phyloP scores from a whole-genome alignment of 2,329 filamentous ascomycete species.

The Fusarium xyrophilum region DNA sequence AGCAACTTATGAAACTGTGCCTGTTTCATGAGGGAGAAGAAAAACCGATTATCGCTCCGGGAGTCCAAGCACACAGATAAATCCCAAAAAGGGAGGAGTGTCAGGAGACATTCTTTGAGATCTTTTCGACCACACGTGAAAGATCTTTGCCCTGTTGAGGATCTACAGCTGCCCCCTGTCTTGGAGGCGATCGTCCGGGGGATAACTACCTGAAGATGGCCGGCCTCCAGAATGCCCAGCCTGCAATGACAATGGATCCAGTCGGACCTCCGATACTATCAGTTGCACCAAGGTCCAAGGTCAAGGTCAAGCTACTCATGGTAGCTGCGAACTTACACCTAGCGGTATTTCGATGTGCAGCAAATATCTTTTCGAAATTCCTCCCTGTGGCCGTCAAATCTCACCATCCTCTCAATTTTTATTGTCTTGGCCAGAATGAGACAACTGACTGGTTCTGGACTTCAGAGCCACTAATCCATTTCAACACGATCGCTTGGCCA shows the following conservation, averaged over 20 bases:
- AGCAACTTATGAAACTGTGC: constrained; percentile 33
- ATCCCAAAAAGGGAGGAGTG: constrained; percentile 22
- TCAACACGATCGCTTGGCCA: constrained; percentile 31
- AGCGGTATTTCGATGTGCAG: constrained; percentile 2
- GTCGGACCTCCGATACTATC: constrained; percentile 20
- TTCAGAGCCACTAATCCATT: constrained; percentile 34
- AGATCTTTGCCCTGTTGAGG: constrained; percentile 16
- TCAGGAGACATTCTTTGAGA: constrained; percentile 28
- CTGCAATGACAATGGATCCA: constrained; percentile 20
- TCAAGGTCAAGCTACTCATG: constrained; percentile 4
- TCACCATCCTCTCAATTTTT: constrained; percentile 28
- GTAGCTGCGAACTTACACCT: constrained; percentile 11
- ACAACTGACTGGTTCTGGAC: constrained; percentile 35
- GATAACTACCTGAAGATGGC: constrained; percentile 27
- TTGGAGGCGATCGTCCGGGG: constrained; percentile 28
- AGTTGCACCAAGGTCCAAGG: constrained; percentile 13
- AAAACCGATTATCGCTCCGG: constrained; percentile 14
- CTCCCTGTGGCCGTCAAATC: constrained; percentile 25
- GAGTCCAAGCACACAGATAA: constrained; percentile 8
- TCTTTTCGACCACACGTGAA: constrained; percentile 11
- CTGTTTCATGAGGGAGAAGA: constrained; percentile 32
- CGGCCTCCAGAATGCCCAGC: constrained; percentile 17
- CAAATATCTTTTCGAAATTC: constrained; percentile 4
- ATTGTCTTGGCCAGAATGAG: constrained; percentile 33
- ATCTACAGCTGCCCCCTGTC: constrained; percentile 30